Base-by-base conservation (phyloP, 2,329 filamentous ascomycete genomes). In the Cordyceps tenuipes region DNA sequence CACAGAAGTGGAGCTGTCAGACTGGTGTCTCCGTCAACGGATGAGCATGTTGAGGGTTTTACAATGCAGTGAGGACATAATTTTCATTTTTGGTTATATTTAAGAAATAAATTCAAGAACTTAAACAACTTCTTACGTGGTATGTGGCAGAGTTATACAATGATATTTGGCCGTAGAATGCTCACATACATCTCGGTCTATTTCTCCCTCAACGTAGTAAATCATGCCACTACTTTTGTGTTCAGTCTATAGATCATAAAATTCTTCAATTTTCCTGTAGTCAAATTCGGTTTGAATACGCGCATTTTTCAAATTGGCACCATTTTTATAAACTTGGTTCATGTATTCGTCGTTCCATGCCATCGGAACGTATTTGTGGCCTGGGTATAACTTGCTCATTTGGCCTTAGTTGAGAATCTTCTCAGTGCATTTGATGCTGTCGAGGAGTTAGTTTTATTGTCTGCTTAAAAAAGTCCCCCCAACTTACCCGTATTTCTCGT, bases 401-500 rank as follows among this genome's bases (percentile, higher is more conserved):
- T 21, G 12, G 23, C 36, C 12, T 47, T 54, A 59, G 43, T 59
- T 53, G 57, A 59, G 49, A 41, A 54, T 48, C 49, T 51, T 59
- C 49, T 59, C 57, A 9, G 57, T 59, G 21, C 57, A 59, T 21
- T 59, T 59, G 57, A 59, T 59, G 17, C 57, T 59, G 10, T 9
- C 15, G 46, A 26, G 29, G 12, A n/a, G n/a, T 59, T 52, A 59
- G 57, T 5, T 36, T 21, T 15, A 10, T 1, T 2, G 5, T 10
- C 1, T 13, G 12, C 8, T 0, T 26, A 2, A 2, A 12, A 6
- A 36, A 3, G 1, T 10, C 9, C 19, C 10, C 10, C 3, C 15
- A 15, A 62, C 60, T 39, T 44, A 59, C 60, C 85, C 87, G 66
- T 91, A 89, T 69, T 90, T 84, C 73, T 89, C 84, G 80, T 88